A percentile compares a stretch with the other conserved stretches of the same genome.
Evolutionary conservation across 2,329 filamentous ascomycete genomes (phyloP).

Genomic region (Lachnellula willkommii): DNA sequence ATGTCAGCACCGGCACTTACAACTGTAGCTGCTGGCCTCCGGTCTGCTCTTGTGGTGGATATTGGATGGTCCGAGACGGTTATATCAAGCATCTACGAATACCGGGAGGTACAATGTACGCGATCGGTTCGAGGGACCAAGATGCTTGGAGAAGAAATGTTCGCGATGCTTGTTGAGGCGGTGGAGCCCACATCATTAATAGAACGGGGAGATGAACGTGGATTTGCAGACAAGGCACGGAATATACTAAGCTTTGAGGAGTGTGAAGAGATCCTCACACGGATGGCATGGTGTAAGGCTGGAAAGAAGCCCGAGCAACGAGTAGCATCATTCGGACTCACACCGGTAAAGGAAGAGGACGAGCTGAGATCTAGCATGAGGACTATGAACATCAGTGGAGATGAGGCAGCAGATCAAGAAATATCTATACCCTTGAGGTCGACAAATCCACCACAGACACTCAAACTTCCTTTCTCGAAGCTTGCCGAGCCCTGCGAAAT

Average conservation of each 20-base stretch:
- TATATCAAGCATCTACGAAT: conserved; percentile 84
- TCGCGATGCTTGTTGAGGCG: conserved; percentile 52
- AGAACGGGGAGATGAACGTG: conserved; percentile 11
- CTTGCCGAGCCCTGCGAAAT: conserved; percentile 71
- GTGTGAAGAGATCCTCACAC: conserved; percentile 71
- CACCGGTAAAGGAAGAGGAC: conserved; percentile 54
- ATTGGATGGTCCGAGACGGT: conserved; percentile 89
- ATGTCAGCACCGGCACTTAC: conserved; percentile 71
- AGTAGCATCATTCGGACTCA: conserved; percentile 32
- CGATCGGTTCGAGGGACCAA: conserved; percentile 72
- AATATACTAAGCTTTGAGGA: conserved; percentile 62
- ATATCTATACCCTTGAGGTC: conserved; percentile 41
- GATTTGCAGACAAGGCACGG: conserved; percentile 9
- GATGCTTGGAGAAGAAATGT: conserved; percentile 63
- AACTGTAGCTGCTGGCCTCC: conserved; percentile 71
- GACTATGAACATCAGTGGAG: conserved; percentile 19
- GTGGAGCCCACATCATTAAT: conserved; percentile 29
- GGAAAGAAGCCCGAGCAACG: conserved; percentile 12
- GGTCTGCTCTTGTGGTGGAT: conserved; percentile 82
- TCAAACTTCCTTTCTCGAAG: conserved; percentile 63
- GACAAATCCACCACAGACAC: conserved; percentile 43
- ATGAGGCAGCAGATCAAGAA: conserved; percentile 14
- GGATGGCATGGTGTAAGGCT: conserved; percentile 70
- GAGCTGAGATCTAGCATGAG: conserved; percentile 37
- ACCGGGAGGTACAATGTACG: conserved; percentile 68